phyloP scores from a whole-genome alignment of 306 rosid species.

The Hylodesmum podocarpum region DNA sequence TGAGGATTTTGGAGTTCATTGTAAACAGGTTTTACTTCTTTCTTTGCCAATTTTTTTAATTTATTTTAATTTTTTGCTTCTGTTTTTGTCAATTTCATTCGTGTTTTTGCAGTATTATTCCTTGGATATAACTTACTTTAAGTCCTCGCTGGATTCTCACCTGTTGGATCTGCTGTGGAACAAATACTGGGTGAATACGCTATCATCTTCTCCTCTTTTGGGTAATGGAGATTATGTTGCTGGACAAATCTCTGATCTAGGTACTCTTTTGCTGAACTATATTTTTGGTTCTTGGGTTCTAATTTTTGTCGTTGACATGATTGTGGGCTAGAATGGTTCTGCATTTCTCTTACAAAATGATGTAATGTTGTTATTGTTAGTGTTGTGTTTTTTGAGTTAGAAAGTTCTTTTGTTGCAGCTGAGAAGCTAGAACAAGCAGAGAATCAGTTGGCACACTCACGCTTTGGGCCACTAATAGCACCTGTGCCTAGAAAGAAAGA shows the following conservation, averaged over 20 bases:
- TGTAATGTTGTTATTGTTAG: background rate
- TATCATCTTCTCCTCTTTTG: conserved; percentile 93
- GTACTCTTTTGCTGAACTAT: conserved; percentile 38
- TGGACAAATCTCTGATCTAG: conserved; percentile 93
- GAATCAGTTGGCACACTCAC: conserved; percentile 87
- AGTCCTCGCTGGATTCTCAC: conserved; percentile 91
- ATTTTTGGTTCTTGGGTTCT: background rate
- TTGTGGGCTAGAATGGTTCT: background rate
- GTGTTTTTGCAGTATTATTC: conserved; percentile 76
- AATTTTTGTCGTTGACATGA: background rate
- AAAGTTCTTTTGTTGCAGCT: conserved; percentile 54
- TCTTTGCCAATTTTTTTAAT: background rate
- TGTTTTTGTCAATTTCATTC: conserved; percentile 19
- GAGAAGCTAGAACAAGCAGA: conserved; percentile 96
- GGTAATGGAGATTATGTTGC: conserved; percentile 95
- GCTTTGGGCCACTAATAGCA: conserved; percentile 78
- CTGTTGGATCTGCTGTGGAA: conserved; percentile 96
- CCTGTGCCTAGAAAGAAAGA: conserved; percentile 87
- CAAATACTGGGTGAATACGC: conserved; percentile 92
- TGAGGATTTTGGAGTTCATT: conserved; percentile 98
- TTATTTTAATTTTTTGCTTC: background rate
- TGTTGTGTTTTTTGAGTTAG: background rate
- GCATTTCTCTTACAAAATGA: background rate
- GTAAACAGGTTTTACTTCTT: conserved; percentile 72
- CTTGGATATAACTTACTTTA: conserved; percentile 91